Base-by-base conservation (phyloP, 768 basidiomycete species). In the Lactifluus subvellereus region DNA sequence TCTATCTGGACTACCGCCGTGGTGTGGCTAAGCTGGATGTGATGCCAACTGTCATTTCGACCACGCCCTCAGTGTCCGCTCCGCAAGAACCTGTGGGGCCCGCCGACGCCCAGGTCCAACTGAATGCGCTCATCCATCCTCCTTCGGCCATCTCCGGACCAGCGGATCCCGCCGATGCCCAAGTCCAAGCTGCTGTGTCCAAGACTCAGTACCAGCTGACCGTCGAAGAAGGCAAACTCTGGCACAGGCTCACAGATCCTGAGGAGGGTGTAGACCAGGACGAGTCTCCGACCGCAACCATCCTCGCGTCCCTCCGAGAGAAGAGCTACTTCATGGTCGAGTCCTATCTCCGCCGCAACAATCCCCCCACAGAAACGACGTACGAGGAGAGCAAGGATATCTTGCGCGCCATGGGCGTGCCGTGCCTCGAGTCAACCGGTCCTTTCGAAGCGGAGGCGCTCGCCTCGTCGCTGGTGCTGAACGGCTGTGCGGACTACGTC, bases 381-480 rank as follows among this genome's bases (percentile, higher is more conserved):
- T 94, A 92, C 68, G 74, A 77, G 0, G 86, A 94, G 70, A 82
- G 84, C 66, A 85, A 80, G 70, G 81, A 83, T 56, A 82, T 95
- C 27, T 69, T 96, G 8, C 68, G 72, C 27, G 86, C 88, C 0
- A 89, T 95, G 88, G 93, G 93, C n/a, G 79, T 94, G 2, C 87
- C 87, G 0, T 88, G 86, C 68, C 72, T 95, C 35, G 83, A 89
- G 18, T 76, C 87, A 9, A 76, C 77, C 0, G 86, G 86, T 0
- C 82, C 87, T 0, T 85, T 81, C 60, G 94, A 97, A 71, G 94
- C 88, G 1, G 94, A 97, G 73, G 92, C 89, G 0, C 74, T 96
- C 38, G 94, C 93, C 0, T 83, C 89, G 6, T 81, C 88, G 8
- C 77, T 96, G 43, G 92, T 91, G 11, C 69, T 85, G 16, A 76